These are phyloP conservation scores for Bruguiera gymnorhiza DNA, from an alignment of 345 rosid genomes.

Conservation along the genomic window DNA sequence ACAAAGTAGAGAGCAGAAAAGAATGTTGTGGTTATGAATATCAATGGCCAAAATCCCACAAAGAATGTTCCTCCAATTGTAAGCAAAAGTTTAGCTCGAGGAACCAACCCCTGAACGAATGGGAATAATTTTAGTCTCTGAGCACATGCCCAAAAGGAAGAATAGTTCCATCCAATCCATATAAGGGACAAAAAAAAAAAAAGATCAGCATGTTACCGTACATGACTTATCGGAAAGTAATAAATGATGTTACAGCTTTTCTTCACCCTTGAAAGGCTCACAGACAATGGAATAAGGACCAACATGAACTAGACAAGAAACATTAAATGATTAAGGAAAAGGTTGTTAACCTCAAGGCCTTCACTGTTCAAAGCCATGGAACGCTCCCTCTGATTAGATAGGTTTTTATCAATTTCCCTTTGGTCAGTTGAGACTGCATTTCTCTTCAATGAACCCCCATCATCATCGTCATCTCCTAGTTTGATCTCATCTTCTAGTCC, in stretches of 20 bases:
- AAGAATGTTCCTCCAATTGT: constrained; percentile 90
- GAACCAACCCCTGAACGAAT: constrained; percentile 70
- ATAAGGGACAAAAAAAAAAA: too few species aligned
- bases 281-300: background rate
- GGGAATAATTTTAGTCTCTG: constrained; percentile 3
- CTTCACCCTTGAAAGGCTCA: too few species aligned
- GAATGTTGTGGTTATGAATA: constrained; percentile 56
- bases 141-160: background rate
- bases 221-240: too few species aligned
- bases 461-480: constrained; percentile 47
- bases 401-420: constrained; percentile 39
- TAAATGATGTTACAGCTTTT: too few species aligned
- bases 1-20: constrained; percentile 80
- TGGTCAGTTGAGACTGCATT: constrained; percentile 56
- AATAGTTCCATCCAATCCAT: too few species aligned
- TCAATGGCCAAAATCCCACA: constrained; percentile 81
- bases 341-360: constrained; percentile 79
- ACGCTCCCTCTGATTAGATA: constrained; percentile 75
- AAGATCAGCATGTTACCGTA: too few species aligned
- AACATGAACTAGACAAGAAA: background rate
- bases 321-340: background rate
- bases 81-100: constrained; percentile 77
- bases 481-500: constrained; percentile 52
- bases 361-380: constrained; percentile 91
- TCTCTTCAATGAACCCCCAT: constrained; percentile 47